Evolutionary conservation across 257 asterid genomes (phyloP).

Genomic region (Verbena officinalis): DNA sequence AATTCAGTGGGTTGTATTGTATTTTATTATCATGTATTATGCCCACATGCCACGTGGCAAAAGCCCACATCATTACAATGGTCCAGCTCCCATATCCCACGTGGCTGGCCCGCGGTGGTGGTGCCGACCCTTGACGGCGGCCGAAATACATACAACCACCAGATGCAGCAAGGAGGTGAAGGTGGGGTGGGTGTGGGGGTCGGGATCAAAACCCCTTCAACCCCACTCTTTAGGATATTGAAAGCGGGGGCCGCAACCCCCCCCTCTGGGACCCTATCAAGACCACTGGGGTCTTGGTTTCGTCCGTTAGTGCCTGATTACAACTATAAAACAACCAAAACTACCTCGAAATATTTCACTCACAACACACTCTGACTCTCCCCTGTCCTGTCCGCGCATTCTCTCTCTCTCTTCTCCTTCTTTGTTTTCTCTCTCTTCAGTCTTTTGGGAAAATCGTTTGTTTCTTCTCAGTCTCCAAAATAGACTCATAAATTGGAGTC

Average conservation of each 20-base stretch:
- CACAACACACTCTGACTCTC: slow-evolving; percentile 27
- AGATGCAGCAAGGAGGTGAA: too few species aligned
- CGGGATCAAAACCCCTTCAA: too few species aligned
- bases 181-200: background rate
- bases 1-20: slow-evolving; percentile 36
- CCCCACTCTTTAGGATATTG: slow-evolving; percentile 37
- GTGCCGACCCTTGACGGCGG: slow-evolving; percentile 43
- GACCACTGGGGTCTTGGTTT: slow-evolving; percentile 31
- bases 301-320: slow-evolving; percentile 49
- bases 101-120: slow-evolving; percentile 33
- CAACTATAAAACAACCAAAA: slow-evolving; percentile 62
- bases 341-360: slow-evolving; percentile 48
- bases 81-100: slow-evolving; percentile 22
- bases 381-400: background rate
- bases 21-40: too few species aligned
- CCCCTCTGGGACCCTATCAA: slow-evolving; percentile 37
- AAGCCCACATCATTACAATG: slow-evolving; percentile 25
- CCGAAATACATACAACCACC: slow-evolving; percentile 25
- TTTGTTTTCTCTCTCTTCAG: slow-evolving; percentile 10
- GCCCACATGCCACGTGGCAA: slow-evolving; percentile 28
- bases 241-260: slow-evolving; percentile 22
- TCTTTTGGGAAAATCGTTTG: slow-evolving; percentile 22
- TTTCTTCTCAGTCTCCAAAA: slow-evolving; percentile 6
- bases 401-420: slow-evolving; percentile 9
- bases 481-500: slow-evolving; percentile 1